Evolutionary conservation across 1,284 basidiomycete species (phyloP), one percentile per base, ranked within the genome.

Genomic region (Pseudozyma hubeiensis): DNA sequence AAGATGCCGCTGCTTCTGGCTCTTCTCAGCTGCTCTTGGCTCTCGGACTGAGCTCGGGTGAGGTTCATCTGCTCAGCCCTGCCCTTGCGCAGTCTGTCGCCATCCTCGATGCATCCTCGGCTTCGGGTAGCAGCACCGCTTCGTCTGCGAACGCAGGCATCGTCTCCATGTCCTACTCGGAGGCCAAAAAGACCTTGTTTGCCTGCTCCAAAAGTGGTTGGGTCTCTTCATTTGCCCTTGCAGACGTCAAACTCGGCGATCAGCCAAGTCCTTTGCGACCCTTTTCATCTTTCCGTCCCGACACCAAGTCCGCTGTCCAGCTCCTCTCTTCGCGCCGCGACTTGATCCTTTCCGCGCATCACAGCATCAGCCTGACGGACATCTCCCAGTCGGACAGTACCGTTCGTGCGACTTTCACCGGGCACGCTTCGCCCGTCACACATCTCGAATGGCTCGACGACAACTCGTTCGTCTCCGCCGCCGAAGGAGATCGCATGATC

Each of bases 401-500:
- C 13, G 35, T 64, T 2, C 39, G 53, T 33, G 57, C 64, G 30
- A 66, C 64, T 17, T 81, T 67, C 55, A 73, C 80, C 11, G 78
- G 78, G 10, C 80, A 81, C 53, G 77, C 77, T 9, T 74, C 78
- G n/a, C 78, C 80, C 3, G 50, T 83, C 57, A 78, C 77, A n/a
- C 80, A 79, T 37, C 57, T 80, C 17, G 68, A 62, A 29, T 81
- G 78, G 77, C 49, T 78, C 45, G 59, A 52, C 43, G 69, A 67
- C 50, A 52, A 62, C 41, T 61, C 65, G 7, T 92, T 93, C 83
- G 85, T 91, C 44, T 91, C 91, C 5, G 87, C 88, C 19, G 91
- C 92, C 6, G 89, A 91, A 77, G 88, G 88, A 33, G 92, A 93
- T 84, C 89, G 92, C 19, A 89, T 91, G 46, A 86, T 92, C n/a